phyloP scores from a whole-genome alignment of 208 protist species.

The Histomonas meleagridis region DNA sequence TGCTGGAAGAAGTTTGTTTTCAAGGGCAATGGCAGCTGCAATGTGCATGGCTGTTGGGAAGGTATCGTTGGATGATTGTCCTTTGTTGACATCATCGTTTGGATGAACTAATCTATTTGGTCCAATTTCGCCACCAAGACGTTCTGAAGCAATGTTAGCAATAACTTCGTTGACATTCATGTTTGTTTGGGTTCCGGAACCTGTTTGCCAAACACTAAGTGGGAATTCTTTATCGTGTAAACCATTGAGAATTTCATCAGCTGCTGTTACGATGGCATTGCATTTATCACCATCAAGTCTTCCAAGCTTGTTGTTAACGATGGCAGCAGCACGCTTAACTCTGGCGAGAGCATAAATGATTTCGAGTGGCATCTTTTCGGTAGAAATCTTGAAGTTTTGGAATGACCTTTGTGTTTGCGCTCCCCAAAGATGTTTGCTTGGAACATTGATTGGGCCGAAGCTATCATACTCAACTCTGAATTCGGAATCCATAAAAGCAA shows the following conservation, averaged over 20 bases:
- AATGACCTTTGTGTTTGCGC: conserved; percentile 64
- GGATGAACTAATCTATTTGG: conserved; percentile 65
- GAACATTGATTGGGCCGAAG: conserved; percentile 59
- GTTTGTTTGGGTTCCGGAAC: conserved; percentile 74
- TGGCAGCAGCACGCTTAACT: conserved; percentile 58
- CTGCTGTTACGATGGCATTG: conserved; percentile 56
- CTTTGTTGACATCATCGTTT: conserved; percentile 75
- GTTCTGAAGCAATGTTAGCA: conserved; percentile 65
- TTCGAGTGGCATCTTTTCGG: conserved; percentile 54
- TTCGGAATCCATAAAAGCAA: no score
- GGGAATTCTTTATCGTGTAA: conserved; percentile 50
- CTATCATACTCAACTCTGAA: conserved; percentile 55
- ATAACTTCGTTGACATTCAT: conserved; percentile 81
- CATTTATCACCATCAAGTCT: conserved; percentile 51
- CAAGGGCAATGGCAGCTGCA: conserved; percentile 52
- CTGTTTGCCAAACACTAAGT: conserved; percentile 61
- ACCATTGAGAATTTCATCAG: conserved; percentile 57
- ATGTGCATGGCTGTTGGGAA: conserved; percentile 72
- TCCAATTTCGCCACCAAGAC: conserved; percentile 63
- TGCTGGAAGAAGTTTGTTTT: conserved; percentile 54
- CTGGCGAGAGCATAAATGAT: conserved; percentile 56
- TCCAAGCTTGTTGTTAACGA: conserved; percentile 56
- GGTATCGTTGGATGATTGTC: conserved; percentile 69
- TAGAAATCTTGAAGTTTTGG: conserved; percentile 59
- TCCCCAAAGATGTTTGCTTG: conserved; percentile 56